Base-by-base conservation (phyloP, 768 basidiomycete species). In the Leucocoprinus birnbaumii region DNA sequence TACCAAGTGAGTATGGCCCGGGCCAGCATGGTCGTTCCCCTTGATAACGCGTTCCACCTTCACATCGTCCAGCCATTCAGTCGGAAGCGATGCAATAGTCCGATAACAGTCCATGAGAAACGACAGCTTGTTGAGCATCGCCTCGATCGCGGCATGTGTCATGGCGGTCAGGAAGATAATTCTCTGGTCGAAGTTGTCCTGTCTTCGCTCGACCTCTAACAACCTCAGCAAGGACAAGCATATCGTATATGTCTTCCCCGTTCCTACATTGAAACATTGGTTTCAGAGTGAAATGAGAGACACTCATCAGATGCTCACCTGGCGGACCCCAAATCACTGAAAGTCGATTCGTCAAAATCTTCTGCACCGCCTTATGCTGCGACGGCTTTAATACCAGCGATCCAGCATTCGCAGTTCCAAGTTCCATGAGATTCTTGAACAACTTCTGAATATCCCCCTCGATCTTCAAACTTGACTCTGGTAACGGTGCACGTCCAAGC, bases 71-170 rank as follows among this genome's bases (percentile, higher is more conserved):
- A 80, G 58, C 79, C 80, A 82, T 26, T 65, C 63, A 3, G 62
- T 67, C 2, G 73, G 69, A 22, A 76, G 61, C 2, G 66, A 64
- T 1, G 70, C 65, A 19, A 80, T 75, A 1, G 63, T 59, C 16
- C 64, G 67, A 53, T 77, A 75, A 27, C 68, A 66, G 9, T 65
- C 61, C 21, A 72, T 70, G 11, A 82, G 64, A 31, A 66, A 61
- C 1, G 58, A 48, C n/a, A 80, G 61, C 59, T 80, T 79, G 48
- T 63, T 69, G 38, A 74, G 62, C 43, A 74, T 76, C 1, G 80
- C 80, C 43, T 78, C 74, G 46, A 82, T 80, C 2, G 80, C 79
- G 3, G 79, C 78, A 58, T 82, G 77, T 0, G 80, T 80, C 66
- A 80, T 72, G 2, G 79, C 80, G 1, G 79, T 79, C 37, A 82